Evolutionary conservation across 192 early-diverging fungal species (phyloP).

Genomic region (Coemansia sp.): DNA sequence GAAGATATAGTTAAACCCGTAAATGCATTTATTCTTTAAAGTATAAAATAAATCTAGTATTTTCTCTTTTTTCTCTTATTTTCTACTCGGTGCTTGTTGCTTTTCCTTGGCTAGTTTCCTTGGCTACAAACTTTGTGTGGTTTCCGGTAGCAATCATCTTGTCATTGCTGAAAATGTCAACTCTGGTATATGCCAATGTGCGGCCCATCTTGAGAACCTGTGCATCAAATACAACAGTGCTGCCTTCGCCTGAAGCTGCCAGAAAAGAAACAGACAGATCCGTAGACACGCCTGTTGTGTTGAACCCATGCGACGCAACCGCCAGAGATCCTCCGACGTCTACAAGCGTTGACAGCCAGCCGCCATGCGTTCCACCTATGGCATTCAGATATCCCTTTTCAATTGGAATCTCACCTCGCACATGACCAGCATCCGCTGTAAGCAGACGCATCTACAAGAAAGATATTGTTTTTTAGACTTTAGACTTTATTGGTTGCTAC

Average conservation of each 20-base stretch:
- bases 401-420: conserved; percentile 35
- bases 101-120: neutral
- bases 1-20: too few species aligned
- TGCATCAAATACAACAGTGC: conserved; percentile 41
- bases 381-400: conserved; percentile 31
- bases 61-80: neutral
- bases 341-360: conserved; percentile 55
- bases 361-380: conserved; percentile 53
- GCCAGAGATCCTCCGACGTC: conserved; percentile 55
- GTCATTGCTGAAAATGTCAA: conserved; percentile 44
- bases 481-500: neutral
- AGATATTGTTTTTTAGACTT: neutral
- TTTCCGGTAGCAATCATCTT: conserved; percentile 52
- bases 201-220: conserved; percentile 51
- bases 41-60: neutral
- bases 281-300: conserved; percentile 48
- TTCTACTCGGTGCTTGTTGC: too few species aligned
- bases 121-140: conserved; percentile 54
- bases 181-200: conserved; percentile 52
- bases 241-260: conserved; percentile 43
- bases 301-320: conserved; percentile 43
- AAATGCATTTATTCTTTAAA: too few species aligned
- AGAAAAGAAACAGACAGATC: conserved; percentile 55
- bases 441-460: conserved; percentile 31
- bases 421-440: conserved; percentile 36